Base-by-base conservation (phyloP, 75 land plant genomes). In the Larix kaempferi region DNA sequence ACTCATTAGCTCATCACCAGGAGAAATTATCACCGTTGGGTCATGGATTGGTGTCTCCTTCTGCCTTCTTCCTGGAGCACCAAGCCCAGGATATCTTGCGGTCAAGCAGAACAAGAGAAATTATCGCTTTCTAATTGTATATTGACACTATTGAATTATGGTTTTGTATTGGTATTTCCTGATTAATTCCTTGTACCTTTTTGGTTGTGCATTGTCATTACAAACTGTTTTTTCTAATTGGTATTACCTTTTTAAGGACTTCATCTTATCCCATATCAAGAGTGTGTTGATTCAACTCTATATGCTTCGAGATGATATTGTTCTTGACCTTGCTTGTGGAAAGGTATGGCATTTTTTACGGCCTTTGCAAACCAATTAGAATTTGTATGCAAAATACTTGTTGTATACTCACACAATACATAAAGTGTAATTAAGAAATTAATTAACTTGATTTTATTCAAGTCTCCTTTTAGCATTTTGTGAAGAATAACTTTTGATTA, bases 241-340 rank as follows among this genome's bases (percentile, higher is more conserved):
- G 72, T 37, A 69, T 69, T 10, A 19, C n/a, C 22, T 69, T 22
- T 22, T 69, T 69, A 39, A 29, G 39, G 39, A 69, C 23, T 39
- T 78, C 35, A 22, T 69, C 23, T 69, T 75, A 6, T 14, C 62
- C 64, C 88, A 94, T 95, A 90, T 96, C 55, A 96, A 96, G 74
- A 96, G 99, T 77, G 97, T 96, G 39, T 78, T 96, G 14, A 89
- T 96, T 76, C 98, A 94, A 78, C 83, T 88, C 22, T 92, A 94
- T 82, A 80, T 92, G 8, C 84, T 78, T 13, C 74, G 74, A 25
- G 91, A 89, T 2, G 95, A 96, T 85, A 80, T 88, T 58, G 95
- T 96, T 66, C 90, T 96, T 75, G 99, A 96, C 83, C 84, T 96
- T 77, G 99, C 91, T 54, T 96, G 99, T 89, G 98, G 99, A 63